A percentile compares a stretch with the other conserved stretches of the same genome.
Evolutionary conservation across 257 asterid species (phyloP).

Genomic region (Orobanche coerulescens): DNA sequence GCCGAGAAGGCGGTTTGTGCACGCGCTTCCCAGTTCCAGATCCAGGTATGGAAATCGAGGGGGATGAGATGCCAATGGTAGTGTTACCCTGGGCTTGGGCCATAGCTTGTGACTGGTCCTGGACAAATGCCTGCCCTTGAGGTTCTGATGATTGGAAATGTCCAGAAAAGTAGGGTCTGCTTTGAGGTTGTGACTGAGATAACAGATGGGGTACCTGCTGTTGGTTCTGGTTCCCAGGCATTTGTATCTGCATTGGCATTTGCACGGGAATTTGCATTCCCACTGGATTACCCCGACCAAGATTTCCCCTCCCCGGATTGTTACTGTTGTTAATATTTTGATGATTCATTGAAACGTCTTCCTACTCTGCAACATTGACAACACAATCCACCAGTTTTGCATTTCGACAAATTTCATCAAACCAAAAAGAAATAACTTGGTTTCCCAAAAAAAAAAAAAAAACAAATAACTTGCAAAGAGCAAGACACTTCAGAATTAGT

Average conservation of each 20-base stretch:
- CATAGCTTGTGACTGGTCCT: slow-evolving; percentile 22
- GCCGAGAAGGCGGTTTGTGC: slow-evolving; percentile 66
- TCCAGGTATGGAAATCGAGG: slow-evolving; percentile 35
- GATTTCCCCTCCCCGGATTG: slow-evolving; percentile 33
- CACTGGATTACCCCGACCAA: slow-evolving; percentile 32
- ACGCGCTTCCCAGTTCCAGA: slow-evolving; percentile 45
- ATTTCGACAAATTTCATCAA: not conserved
- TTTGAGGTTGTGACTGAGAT: slow-evolving; percentile 40
- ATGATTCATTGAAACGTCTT: slow-evolving; percentile 34
- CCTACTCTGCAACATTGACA: slow-evolving; percentile 9
- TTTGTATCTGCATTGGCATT: slow-evolving; percentile 21
- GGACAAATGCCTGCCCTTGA: slow-evolving; percentile 28
- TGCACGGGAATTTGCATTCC: slow-evolving; percentile 21
- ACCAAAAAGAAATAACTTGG: not conserved
- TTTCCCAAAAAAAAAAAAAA: too few relatives aligned
- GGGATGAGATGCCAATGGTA: slow-evolving; percentile 32
- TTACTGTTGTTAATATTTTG: slow-evolving; percentile 28
- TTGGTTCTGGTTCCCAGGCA: slow-evolving; percentile 35
- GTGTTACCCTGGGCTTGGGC: slow-evolving; percentile 26
- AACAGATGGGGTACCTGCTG: slow-evolving; percentile 22
- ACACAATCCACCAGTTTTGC: not conserved
- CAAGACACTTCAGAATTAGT: not conserved
- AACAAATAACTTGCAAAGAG: not conserved
- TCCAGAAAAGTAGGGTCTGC: slow-evolving; percentile 44
- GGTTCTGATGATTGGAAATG: slow-evolving; percentile 46